Evolutionary conservation across 805 yeast genomes (phyloP).

Genomic region (Saccharomyces eubayanus): DNA sequence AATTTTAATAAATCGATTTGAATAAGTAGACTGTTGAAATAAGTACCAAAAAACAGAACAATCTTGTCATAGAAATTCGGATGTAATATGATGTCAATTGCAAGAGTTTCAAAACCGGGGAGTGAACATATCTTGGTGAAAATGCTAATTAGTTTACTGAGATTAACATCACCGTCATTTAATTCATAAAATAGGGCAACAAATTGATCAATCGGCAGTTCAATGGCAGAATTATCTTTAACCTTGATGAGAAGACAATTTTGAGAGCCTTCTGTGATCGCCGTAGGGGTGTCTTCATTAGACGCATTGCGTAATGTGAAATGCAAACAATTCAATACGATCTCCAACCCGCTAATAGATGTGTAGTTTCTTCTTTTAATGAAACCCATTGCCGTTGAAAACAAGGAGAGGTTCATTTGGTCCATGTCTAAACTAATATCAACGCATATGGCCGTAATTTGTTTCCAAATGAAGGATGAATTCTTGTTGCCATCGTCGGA

Average conservation of each 20-base stretch:
- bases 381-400: conserved; percentile 1
- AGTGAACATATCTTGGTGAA: conserved; percentile 23
- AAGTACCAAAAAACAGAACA: conserved; percentile 20
- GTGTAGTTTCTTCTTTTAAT: conserved; percentile 11
- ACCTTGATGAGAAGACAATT: not conserved
- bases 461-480: not conserved
- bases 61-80: conserved; percentile 15
- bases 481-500: not conserved
- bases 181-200: conserved; percentile 16
- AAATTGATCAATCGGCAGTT: conserved; percentile 5
- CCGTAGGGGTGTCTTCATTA: not conserved
- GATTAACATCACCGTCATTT: conserved; percentile 18
- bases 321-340: conserved; percentile 18
- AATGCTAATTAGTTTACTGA: conserved; percentile 21
- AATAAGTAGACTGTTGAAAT: conserved; percentile 26
- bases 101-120: conserved; percentile 13
- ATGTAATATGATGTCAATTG: conserved; percentile 12
- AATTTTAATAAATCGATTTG: conserved; percentile 31
- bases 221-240: not conserved
- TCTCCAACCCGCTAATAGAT: conserved; percentile 13
- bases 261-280: not conserved
- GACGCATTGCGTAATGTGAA: conserved; percentile 13
- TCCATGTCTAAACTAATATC: not conserved
- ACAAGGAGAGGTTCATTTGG: conserved; percentile 1
- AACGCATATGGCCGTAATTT: conserved; percentile 1